Evolutionary conservation across 2,329 filamentous ascomycete species (phyloP).

Genomic region (Sphaerulina vaccinii): DNA sequence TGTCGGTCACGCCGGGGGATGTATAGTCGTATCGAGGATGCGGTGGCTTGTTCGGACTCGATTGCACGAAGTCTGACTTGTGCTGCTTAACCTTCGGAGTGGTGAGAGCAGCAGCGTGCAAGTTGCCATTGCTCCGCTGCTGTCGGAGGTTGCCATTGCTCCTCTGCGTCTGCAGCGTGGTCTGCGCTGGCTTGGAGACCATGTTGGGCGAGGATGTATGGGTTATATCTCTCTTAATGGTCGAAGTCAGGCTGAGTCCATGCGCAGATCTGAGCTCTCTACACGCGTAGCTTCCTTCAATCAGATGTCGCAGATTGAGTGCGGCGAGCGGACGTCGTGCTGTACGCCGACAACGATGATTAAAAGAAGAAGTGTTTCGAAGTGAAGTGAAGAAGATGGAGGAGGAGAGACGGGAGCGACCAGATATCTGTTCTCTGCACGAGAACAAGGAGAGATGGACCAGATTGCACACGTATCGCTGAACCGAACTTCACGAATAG

Average conservation of each 20-base stretch:
- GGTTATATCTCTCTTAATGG: neutral
- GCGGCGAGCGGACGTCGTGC: neutral
- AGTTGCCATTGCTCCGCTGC: conserved; percentile 23
- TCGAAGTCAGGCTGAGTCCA: neutral
- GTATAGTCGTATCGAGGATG: conserved; percentile 58
- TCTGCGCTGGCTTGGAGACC: conserved; percentile 23
- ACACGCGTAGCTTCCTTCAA: neutral
- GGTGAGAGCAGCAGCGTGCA: too few species aligned
- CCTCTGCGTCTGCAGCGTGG: conserved; percentile 16
- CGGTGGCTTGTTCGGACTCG: conserved; percentile 37
- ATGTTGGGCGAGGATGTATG: conserved; percentile 17
- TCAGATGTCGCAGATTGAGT: neutral
- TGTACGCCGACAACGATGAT: neutral
- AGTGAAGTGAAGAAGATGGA: neutral
- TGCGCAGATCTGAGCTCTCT: neutral
- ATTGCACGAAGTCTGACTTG: conserved; percentile 26
- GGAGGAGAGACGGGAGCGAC: neutral
- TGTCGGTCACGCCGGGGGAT: conserved; percentile 77
- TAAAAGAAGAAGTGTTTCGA: neutral
- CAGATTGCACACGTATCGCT: too few species aligned
- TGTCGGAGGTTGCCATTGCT: conserved; percentile 15
- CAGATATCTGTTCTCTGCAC: too few species aligned
- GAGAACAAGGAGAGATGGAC: neutral
- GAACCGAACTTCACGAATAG: too few species aligned
- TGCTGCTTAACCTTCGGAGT: conserved; percentile 10